Conservation (phyloP, 805 yeast species). For the Blastobotrys americana region DNA sequence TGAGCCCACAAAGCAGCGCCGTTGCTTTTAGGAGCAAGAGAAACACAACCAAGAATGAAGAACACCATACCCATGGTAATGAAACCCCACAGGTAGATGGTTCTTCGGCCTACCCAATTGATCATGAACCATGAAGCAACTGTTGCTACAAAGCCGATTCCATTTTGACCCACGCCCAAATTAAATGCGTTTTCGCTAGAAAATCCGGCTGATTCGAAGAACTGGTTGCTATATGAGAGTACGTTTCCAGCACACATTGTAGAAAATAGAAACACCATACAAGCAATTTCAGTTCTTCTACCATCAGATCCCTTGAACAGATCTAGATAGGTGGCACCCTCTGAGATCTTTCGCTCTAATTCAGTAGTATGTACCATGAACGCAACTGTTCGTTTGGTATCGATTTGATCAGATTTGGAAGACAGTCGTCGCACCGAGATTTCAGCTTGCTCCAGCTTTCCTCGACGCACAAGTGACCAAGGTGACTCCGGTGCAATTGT, state of each 20-base stretch:
- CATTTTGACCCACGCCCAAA: conserved; percentile 37
- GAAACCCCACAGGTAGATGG: conserved; percentile 31
- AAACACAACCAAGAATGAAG: conserved; percentile 36
- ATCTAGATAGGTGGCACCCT: conserved; percentile 29
- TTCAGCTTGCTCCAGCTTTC: conserved; percentile 38
- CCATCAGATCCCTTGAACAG: conserved; percentile 42
- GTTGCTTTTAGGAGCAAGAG: conserved; percentile 29
- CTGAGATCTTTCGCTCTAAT: conserved; percentile 20
- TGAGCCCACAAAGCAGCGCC: conserved; percentile 23
- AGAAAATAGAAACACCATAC: conserved; percentile 25
- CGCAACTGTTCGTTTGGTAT: conserved; percentile 13
- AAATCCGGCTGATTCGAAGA: conserved; percentile 40
- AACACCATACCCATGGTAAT: conserved; percentile 32
- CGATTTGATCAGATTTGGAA: conserved; percentile 4
- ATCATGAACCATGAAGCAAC: conserved; percentile 20
- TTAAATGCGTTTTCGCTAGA: conserved; percentile 32
- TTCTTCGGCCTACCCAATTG: conserved; percentile 20
- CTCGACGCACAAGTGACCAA: conserved; percentile 45
- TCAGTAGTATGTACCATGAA: conserved; percentile 37
- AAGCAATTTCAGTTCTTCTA: conserved; percentile 45
- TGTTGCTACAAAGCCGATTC: conserved; percentile 41
- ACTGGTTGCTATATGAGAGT: conserved; percentile 37
- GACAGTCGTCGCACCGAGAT: conserved; percentile 32
- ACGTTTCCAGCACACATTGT: conserved; percentile 8
- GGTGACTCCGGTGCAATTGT: conserved; percentile 50